Conservation (phyloP, 257 asterid genomes). For the Lantana camara region DNA sequence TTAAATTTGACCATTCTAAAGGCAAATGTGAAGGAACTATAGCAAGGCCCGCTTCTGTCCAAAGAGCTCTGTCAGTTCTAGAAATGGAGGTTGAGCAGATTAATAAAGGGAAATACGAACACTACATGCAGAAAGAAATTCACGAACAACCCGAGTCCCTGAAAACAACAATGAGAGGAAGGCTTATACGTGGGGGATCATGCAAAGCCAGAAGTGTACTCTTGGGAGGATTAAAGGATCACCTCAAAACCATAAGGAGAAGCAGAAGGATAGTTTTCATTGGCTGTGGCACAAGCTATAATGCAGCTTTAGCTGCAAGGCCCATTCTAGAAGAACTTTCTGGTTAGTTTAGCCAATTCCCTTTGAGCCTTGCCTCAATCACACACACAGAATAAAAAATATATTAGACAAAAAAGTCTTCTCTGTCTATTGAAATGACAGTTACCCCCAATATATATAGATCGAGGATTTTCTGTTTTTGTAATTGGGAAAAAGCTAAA, state of each 20-base stretch:
- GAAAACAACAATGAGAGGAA: constrained; percentile 94
- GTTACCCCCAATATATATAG: no score
- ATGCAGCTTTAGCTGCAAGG: constrained; percentile 96
- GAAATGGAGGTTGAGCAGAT: constrained; percentile 99
- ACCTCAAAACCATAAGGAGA: constrained; percentile 88
- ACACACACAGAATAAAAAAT: no score
- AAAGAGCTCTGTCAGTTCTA: constrained; percentile 90
- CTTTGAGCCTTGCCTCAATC: no score
- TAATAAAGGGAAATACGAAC: constrained; percentile 92
- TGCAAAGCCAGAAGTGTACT: constrained; percentile 89
- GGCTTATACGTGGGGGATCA: constrained; percentile 93
- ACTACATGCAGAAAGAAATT: constrained; percentile 98
- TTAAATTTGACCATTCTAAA: constrained; percentile 70
- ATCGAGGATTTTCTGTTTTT: no score
- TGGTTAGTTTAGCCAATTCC: constrained; percentile 43
- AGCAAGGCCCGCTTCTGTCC: constrained; percentile 78
- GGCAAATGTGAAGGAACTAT: constrained; percentile 54
- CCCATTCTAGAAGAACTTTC: constrained; percentile 96
- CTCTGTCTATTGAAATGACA: no score
- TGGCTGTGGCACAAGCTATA: constrained; percentile 98
- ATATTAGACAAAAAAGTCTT: no score
- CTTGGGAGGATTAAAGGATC: constrained; percentile 95
- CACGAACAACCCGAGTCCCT: constrained; percentile 97
- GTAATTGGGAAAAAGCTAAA: no score
- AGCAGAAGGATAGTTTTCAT: constrained; percentile 93